Percentiles rank a stretch among this genome's conserved stretches.
Conservation (phyloP, 768 basidiomycete species). For the Boletus insuetus region DNA sequence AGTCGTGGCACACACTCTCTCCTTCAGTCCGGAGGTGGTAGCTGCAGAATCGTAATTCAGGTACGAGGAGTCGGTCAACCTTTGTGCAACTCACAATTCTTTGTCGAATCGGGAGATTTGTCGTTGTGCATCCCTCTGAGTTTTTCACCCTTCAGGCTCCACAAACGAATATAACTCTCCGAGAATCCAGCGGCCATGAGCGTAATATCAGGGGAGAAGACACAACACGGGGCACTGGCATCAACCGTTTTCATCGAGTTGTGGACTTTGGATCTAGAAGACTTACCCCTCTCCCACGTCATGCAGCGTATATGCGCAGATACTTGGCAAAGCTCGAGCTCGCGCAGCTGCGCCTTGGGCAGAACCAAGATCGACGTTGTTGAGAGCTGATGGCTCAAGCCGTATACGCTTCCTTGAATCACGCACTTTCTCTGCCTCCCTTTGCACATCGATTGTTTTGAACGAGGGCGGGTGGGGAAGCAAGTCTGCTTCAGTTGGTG, state of each 20-base stretch:
- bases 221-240: conserved; percentile 73
- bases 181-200: conserved; percentile 93
- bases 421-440: conserved; percentile 85
- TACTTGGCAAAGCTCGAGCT: conserved; percentile 78
- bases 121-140: conserved; percentile 76
- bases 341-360: conserved; percentile 53
- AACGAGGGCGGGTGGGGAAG: conserved; percentile 81
- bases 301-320: conserved; percentile 93
- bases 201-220: conserved; percentile 88
- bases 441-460: conserved; percentile 80
- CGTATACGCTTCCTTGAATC: conserved; percentile 92
- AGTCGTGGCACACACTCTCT: conserved; percentile 76
- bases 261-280: not conserved
- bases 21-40: conserved; percentile 56
- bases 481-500: conserved; percentile 70
- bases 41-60: conserved; percentile 37
- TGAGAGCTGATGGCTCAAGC: conserved; percentile 70
- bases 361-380: conserved; percentile 54
- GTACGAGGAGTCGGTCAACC: not conserved
- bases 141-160: conserved; percentile 93
- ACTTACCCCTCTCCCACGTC: conserved; percentile 92
- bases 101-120: conserved; percentile 60
- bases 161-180: conserved; percentile 92
- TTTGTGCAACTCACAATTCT: conserved; percentile 55
- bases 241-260: conserved; percentile 10